Conservation (phyloP, 2,329 filamentous ascomycete species). For the Cladophialophora chaetospira region DNA sequence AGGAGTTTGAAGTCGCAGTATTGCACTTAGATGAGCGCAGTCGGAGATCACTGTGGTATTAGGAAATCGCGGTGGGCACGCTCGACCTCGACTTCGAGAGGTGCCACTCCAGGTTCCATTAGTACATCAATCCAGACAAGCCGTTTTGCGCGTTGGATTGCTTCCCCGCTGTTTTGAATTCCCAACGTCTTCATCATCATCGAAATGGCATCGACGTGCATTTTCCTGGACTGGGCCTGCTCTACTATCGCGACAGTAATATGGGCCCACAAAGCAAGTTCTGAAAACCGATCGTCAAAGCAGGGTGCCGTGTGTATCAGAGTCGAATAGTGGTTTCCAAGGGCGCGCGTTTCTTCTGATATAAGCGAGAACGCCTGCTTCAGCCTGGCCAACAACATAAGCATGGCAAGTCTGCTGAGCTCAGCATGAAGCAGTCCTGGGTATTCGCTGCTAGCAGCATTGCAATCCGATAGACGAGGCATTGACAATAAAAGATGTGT, state of each 20-base stretch:
- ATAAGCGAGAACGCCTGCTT: constrained; percentile 11
- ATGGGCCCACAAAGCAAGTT: constrained; percentile 10
- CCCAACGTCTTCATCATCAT: neutral
- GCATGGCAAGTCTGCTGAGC: constrained; percentile 9
- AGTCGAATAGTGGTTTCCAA: constrained; percentile 2
- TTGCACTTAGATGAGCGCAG: too few species aligned
- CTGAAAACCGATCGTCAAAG: neutral
- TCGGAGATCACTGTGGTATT: neutral
- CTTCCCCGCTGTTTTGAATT: neutral
- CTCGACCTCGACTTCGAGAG: constrained; percentile 1
- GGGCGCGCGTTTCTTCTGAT: constrained; percentile 3
- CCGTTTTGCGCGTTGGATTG: neutral
- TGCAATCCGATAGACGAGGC: neutral
- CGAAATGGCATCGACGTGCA: neutral
- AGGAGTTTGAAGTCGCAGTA: constrained; percentile 5
- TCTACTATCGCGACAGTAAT: neutral
- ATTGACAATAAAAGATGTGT: constrained; percentile 17
- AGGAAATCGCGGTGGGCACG: neutral
- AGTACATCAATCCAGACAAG: constrained; percentile 12
- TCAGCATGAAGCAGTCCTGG: neutral
- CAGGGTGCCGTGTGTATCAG: neutral
- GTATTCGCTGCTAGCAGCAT: neutral
- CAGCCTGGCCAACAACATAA: constrained; percentile 14
- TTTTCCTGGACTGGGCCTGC: neutral
- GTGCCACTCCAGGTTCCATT: neutral